phyloP scores from a whole-genome alignment of 2,329 filamentous ascomycete genomes.

The Emydomyces testavorans region DNA sequence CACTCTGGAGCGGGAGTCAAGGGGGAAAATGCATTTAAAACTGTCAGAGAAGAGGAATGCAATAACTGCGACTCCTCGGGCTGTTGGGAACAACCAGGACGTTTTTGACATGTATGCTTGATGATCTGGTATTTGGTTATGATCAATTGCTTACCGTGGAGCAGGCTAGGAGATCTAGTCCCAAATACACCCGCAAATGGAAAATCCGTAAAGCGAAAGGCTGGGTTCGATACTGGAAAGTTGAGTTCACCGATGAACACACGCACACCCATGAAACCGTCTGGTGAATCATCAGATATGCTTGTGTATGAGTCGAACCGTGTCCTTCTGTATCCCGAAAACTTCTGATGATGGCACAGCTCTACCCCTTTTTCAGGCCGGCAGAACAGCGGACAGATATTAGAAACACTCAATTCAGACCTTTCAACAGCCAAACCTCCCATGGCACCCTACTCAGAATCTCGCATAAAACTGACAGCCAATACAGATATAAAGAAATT shows the following conservation, averaged over 20 bases:
- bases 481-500: conserved; percentile 86
- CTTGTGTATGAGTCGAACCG: conserved; percentile 22
- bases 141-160: conserved; percentile 2
- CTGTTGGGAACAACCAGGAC: conserved; percentile 47
- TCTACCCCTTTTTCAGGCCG: conserved; percentile 62
- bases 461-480: conserved; percentile 72
- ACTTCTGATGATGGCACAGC: conserved; percentile 15
- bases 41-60: conserved; percentile 52
- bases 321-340: background rate
- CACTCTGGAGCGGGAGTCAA: conserved; percentile 62
- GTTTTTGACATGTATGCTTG: conserved; percentile 63
- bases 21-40: conserved; percentile 53
- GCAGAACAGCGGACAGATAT: conserved; percentile 63
- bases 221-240: conserved; percentile 38
- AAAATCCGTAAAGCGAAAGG: conserved; percentile 41
- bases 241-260: conserved; percentile 41
- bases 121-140: background rate
- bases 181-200: conserved; percentile 49
- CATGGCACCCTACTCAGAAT: conserved; percentile 58
- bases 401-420: conserved; percentile 73
- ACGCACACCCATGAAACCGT: conserved; percentile 24
- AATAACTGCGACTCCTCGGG: conserved; percentile 48
- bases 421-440: conserved; percentile 57
- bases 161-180: conserved; percentile 55
- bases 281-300: conserved; percentile 16